Percentiles rank a stretch among this genome's conserved stretches.
phyloP scores from a whole-genome alignment of 1,139 yeast genomes.

The Lodderomyces beijingensis region DNA sequence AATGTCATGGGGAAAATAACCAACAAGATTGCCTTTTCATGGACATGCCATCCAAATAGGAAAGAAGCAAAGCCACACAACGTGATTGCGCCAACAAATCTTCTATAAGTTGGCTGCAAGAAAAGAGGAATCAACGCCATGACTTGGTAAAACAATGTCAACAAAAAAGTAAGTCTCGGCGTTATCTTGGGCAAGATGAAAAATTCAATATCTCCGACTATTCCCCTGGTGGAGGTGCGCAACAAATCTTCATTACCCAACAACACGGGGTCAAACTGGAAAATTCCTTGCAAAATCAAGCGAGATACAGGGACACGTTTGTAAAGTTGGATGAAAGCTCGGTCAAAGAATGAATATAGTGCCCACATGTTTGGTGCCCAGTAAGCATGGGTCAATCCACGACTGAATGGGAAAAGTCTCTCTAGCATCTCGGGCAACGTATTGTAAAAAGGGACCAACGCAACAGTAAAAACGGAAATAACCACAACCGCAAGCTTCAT shows the following conservation, averaged over 20 bases:
- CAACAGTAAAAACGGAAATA: slow-evolving; percentile 53
- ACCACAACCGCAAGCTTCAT: slow-evolving; percentile 66
- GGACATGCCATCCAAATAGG: slow-evolving; percentile 98
- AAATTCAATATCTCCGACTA: slow-evolving; percentile 87
- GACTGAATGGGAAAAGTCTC: slow-evolving; percentile 85
- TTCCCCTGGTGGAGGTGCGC: slow-evolving; percentile 67
- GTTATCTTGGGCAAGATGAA: slow-evolving; percentile 74
- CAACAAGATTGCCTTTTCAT: slow-evolving; percentile 88
- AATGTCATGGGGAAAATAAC: slow-evolving; percentile 89
- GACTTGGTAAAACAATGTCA: slow-evolving; percentile 78
- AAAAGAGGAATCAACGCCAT: slow-evolving; percentile 75
- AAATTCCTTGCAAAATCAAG: slow-evolving; percentile 26
- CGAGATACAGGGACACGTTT: slow-evolving; percentile 44
- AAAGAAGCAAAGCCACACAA: slow-evolving; percentile 90
- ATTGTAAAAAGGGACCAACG: slow-evolving; percentile 78
- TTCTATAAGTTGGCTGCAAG: slow-evolving; percentile 66
- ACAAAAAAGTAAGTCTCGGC: slow-evolving; percentile 70
- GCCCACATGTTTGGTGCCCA: slow-evolving; percentile 99
- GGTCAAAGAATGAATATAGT: slow-evolving; percentile 78
- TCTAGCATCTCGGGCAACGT: slow-evolving; percentile 62
- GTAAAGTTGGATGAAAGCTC: slow-evolving; percentile 56
- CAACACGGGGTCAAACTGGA: slow-evolving; percentile 29
- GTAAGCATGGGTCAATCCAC: slow-evolving; percentile 96
- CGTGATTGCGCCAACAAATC: slow-evolving; percentile 81
- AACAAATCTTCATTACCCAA: slow-evolving; percentile 23